These are phyloP conservation scores for Davidsoniella neocaledoniae DNA, from an alignment of 2,329 filamentous ascomycete genomes.

Conservation along the genomic window DNA sequence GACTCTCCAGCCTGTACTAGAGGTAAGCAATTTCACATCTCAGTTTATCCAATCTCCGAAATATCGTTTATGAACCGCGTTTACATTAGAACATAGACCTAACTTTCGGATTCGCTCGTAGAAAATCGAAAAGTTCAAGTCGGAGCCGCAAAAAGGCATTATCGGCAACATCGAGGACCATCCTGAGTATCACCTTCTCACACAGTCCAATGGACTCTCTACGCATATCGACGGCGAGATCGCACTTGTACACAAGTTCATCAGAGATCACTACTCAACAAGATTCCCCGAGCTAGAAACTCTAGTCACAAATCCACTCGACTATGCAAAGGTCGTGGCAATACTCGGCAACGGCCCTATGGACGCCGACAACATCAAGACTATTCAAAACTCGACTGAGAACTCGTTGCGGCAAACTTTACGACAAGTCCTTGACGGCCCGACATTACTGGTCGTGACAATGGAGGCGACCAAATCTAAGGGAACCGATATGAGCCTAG, in stretches of 20 bases:
- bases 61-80: slow-evolving; percentile 23
- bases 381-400: slow-evolving; percentile 56
- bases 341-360: slow-evolving; percentile 87
- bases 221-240: slow-evolving; percentile 90
- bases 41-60: background rate
- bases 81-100: slow-evolving; percentile 55
- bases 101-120: slow-evolving; percentile 38
- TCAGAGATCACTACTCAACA: slow-evolving; percentile 86
- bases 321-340: slow-evolving; percentile 88
- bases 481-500: slow-evolving; percentile 57
- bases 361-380: slow-evolving; percentile 64
- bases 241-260: slow-evolving; percentile 85
- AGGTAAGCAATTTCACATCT: slow-evolving; percentile 41
- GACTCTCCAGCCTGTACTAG: slow-evolving; percentile 60
- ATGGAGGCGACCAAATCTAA: slow-evolving; percentile 85
- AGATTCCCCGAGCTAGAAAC: slow-evolving; percentile 86
- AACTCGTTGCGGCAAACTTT: slow-evolving; percentile 64
- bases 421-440: slow-evolving; percentile 68
- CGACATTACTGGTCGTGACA: slow-evolving; percentile 86
- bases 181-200: slow-evolving; percentile 76
- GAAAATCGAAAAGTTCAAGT: slow-evolving; percentile 68
- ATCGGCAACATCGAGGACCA: slow-evolving; percentile 82
- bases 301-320: slow-evolving; percentile 77
- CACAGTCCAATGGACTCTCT: slow-evolving; percentile 75
- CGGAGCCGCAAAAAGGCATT: slow-evolving; percentile 45